Evolutionary conservation across 331 rosid species (phyloP).

Genomic region (Quercus lobata): DNA sequence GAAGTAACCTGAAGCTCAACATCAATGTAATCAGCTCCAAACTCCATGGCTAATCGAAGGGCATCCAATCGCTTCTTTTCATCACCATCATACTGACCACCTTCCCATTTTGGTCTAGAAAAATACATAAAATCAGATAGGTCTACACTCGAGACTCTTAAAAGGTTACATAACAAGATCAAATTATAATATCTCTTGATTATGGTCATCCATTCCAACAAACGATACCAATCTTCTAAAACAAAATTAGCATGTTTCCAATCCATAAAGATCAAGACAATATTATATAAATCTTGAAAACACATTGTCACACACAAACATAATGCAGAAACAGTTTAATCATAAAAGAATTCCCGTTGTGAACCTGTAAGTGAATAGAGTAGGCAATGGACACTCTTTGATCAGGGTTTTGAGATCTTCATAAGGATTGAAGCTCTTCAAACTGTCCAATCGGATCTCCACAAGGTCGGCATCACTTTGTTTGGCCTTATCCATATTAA

Average conservation of each 20-base stretch:
- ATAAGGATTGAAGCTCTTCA: slow-evolving; percentile 44
- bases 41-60: slow-evolving; percentile 70
- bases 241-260: background rate
- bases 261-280: background rate
- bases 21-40: slow-evolving; percentile 91
- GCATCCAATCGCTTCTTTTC: slow-evolving; percentile 67
- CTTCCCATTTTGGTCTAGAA: slow-evolving; percentile 89
- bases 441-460: slow-evolving; percentile 75
- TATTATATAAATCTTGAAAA: background rate
- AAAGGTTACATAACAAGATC: background rate
- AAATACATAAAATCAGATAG: background rate
- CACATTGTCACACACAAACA: background rate
- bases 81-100: slow-evolving; percentile 87
- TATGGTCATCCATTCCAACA: background rate
- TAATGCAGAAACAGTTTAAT: background rate
- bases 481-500: slow-evolving; percentile 47
- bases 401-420: slow-evolving; percentile 52
- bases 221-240: background rate
- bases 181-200: background rate
- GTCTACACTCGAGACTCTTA: background rate
- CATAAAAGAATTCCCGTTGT: background rate
- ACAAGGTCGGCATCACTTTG: slow-evolving; percentile 70
- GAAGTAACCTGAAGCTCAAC: slow-evolving; percentile 80
- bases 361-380: slow-evolving; percentile 77
- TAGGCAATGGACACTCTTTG: slow-evolving; percentile 48